Evolutionary conservation across 169 alveolate species (phyloP).

Genomic region (Eimeria zaria): DNA sequence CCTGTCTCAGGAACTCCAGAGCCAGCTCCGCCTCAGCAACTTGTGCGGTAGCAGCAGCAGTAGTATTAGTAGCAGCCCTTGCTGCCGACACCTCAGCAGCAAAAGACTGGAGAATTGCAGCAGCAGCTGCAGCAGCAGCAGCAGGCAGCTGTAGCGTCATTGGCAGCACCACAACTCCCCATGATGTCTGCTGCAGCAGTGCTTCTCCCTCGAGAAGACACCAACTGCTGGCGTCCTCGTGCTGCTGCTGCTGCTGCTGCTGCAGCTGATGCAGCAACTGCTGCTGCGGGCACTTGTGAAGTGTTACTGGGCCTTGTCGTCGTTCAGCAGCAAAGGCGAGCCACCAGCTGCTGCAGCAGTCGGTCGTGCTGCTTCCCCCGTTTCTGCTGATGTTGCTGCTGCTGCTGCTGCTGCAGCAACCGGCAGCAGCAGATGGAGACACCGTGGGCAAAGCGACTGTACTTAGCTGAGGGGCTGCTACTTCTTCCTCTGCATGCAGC

Average conservation of each 20-base stretch:
- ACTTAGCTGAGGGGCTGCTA: slow-evolving; percentile 35
- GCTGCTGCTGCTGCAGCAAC: slow-evolving; percentile 22
- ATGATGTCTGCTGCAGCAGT: slow-evolving; percentile 38
- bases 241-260: slow-evolving; percentile 63
- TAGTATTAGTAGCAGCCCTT: not conserved
- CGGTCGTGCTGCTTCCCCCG: too few relatives aligned
- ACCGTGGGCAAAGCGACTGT: not conserved
- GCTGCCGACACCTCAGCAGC: slow-evolving; percentile 27
- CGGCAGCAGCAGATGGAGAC: not conserved
- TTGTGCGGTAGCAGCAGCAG: not conserved
- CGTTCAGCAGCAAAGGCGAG: slow-evolving; percentile 50
- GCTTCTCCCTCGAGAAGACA: slow-evolving; percentile 33
- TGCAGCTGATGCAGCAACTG: slow-evolving; percentile 30
- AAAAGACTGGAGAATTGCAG: not conserved
- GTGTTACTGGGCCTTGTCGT: not conserved
- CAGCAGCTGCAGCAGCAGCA: slow-evolving; percentile 31
- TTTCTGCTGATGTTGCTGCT: slow-evolving; percentile 55
- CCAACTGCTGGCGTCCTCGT: not conserved
- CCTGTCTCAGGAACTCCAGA: slow-evolving; percentile 15
- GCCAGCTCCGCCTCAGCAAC: not conserved
- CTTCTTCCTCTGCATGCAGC: slow-evolving; percentile 72
- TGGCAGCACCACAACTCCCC: slow-evolving; percentile 57
- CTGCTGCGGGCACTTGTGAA: slow-evolving; percentile 44
- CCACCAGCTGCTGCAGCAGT: slow-evolving; percentile 76
- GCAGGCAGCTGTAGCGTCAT: slow-evolving; percentile 18